phyloP scores from a whole-genome alignment of 2,329 filamentous ascomycete genomes.

The Macrophomina phaseolina region DNA sequence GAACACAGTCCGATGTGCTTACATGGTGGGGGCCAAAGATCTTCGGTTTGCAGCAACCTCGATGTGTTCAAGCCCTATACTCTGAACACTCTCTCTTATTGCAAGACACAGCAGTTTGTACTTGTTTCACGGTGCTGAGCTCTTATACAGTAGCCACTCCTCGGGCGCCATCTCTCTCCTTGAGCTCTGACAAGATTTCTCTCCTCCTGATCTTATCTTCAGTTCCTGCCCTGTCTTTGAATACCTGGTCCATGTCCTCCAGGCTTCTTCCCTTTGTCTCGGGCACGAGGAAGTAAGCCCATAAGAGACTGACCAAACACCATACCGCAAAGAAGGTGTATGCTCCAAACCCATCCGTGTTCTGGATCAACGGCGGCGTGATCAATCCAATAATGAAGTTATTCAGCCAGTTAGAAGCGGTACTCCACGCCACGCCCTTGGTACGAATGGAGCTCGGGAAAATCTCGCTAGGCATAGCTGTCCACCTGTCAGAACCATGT shows the following conservation, averaged over 20 bases:
- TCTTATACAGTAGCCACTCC: neutral
- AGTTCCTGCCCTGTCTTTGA: constrained; percentile 42
- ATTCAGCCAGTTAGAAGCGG: constrained; percentile 59
- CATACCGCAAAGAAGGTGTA: constrained; percentile 46
- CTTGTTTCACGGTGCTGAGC: too few relatives aligned
- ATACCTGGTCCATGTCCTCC: constrained; percentile 46
- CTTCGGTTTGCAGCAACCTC: too few relatives aligned
- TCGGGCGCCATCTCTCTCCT: constrained; percentile 20
- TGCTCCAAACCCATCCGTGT: constrained; percentile 55
- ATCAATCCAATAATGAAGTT: constrained; percentile 71
- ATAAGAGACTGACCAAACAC: constrained; percentile 40
- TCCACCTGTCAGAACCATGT: neutral
- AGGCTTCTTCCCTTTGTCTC: constrained; percentile 44
- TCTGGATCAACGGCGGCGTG: constrained; percentile 67
- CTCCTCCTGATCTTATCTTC: constrained; percentile 38
- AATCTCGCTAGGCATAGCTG: constrained; percentile 62
- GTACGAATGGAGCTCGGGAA: constrained; percentile 65
- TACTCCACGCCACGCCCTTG: constrained; percentile 70
- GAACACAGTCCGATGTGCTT: too few relatives aligned
- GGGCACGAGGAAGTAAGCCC: constrained; percentile 42
- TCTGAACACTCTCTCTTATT: too few relatives aligned
- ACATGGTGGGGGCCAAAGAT: too few relatives aligned
- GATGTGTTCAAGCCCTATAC: too few relatives aligned
- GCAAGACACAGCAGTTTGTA: too few relatives aligned
- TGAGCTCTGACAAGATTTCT: constrained; percentile 32